Evolutionary conservation across 2,329 filamentous ascomycete species (phyloP).

Genomic region (Alternaria gaisen): DNA sequence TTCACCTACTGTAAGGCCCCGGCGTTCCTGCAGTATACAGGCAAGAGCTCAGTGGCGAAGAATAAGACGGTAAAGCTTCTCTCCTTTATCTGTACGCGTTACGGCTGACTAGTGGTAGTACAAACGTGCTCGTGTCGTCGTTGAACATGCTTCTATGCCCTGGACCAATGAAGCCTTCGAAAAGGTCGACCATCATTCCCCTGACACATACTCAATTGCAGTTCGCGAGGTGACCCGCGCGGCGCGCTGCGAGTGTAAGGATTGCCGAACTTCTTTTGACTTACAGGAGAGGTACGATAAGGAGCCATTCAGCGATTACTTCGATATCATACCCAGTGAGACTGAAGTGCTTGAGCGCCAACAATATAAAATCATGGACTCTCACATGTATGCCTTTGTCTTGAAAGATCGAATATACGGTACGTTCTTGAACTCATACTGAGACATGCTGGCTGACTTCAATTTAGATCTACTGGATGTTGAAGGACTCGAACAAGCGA

Average conservation of each 20-base stretch:
- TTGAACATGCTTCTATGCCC: background rate
- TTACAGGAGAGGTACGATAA: background rate
- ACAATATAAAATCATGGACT: background rate
- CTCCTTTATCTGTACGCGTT: accelerated
- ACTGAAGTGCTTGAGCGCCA: background rate
- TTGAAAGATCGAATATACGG: background rate
- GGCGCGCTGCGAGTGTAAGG: background rate
- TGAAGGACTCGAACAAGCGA: background rate
- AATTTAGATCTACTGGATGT: background rate
- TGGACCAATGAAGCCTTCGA: background rate
- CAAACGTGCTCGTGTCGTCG: background rate
- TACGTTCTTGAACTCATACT: background rate
- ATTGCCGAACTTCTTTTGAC: background rate
- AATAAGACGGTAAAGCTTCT: too few relatives aligned
- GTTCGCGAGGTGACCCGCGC: too few relatives aligned
- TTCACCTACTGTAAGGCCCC: background rate
- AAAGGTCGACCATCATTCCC: too few relatives aligned
- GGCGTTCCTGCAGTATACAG: background rate
- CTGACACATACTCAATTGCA: too few relatives aligned
- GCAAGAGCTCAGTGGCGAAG: accelerated
- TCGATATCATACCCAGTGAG: background rate
- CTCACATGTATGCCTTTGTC: background rate
- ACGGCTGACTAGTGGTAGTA: background rate
- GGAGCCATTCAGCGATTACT: background rate
- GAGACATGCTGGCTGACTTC: background rate